Percentiles rank a stretch among this genome's conserved stretches.
Evolutionary conservation across 2,329 filamentous ascomycete genomes (phyloP).

Genomic region (Verticillium klebahnii): DNA sequence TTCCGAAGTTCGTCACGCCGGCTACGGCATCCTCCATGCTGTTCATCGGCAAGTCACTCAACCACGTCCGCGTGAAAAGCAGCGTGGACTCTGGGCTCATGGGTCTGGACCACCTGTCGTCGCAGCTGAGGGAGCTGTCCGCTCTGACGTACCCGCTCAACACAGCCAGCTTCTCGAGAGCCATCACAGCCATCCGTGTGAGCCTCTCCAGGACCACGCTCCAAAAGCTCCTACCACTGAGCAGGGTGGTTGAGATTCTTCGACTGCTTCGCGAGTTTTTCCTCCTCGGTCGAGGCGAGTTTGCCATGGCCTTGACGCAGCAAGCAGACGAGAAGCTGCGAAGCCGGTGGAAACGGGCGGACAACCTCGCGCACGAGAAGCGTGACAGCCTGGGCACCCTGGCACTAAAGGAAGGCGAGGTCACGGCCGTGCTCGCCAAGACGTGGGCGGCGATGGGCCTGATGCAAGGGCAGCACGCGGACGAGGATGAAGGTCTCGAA

Average conservation of each 20-base stretch:
- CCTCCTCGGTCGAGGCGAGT: slow-evolving; percentile 82
- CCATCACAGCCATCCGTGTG: slow-evolving; percentile 70
- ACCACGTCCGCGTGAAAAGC: slow-evolving; percentile 66
- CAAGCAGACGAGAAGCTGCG: slow-evolving; percentile 78
- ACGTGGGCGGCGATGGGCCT: slow-evolving; percentile 79
- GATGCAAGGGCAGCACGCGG: slow-evolving; percentile 62
- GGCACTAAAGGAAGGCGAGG: slow-evolving; percentile 80
- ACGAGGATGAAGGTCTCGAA: slow-evolving; percentile 81
- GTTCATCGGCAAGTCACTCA: slow-evolving; percentile 85
- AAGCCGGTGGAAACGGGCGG: slow-evolving; percentile 64
- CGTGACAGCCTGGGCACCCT: slow-evolving; percentile 57
- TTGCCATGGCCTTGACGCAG: slow-evolving; percentile 78
- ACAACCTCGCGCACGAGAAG: slow-evolving; percentile 53
- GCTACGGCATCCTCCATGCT: slow-evolving; percentile 77
- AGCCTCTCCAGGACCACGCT: slow-evolving; percentile 81
- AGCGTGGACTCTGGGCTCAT: slow-evolving; percentile 37
- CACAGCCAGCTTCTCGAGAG: slow-evolving; percentile 62
- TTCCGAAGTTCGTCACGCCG: slow-evolving; percentile 75
- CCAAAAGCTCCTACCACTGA: slow-evolving; percentile 74
- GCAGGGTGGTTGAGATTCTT: slow-evolving; percentile 71
- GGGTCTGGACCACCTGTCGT: slow-evolving; percentile 58
- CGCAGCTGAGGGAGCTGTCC: slow-evolving; percentile 66
- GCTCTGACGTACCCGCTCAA: slow-evolving; percentile 70
- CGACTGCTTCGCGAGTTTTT: slow-evolving; percentile 81
- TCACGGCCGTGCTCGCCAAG: slow-evolving; percentile 68